Percentiles rank a stretch among this genome's conserved stretches.
These are phyloP conservation scores for Cutaneotrichosporon cutaneum DNA, from an alignment of 1,284 basidiomycete genomes.

Conservation along the genomic window DNA sequence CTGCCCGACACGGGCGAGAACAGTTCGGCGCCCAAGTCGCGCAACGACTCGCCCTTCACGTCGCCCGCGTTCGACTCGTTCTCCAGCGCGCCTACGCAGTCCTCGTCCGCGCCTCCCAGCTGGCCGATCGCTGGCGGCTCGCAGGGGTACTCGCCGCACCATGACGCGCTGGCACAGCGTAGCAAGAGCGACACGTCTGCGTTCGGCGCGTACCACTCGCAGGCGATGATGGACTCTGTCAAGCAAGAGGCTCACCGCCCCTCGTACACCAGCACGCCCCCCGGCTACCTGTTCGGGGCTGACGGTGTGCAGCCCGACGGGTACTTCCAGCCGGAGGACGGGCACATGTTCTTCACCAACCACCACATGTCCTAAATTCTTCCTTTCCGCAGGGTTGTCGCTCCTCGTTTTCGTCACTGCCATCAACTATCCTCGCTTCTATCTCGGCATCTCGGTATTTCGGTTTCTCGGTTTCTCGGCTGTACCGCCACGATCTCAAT, in stretches of 20 bases:
- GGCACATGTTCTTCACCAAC: constrained; percentile 11
- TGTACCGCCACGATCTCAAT: not conserved
- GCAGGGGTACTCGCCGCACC: not conserved
- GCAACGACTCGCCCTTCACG: constrained; percentile 2
- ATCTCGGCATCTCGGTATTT: not conserved
- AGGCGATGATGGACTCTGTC: not conserved
- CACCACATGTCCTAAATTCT: constrained; percentile 9
- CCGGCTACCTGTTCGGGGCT: not conserved
- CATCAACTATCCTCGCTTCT: not conserved
- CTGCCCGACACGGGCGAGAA: not conserved
- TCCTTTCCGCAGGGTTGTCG: constrained; percentile 6
- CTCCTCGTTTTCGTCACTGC: not conserved
- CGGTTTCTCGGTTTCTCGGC: not conserved
- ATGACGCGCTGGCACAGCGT: not conserved
- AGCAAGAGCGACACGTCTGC: constrained; percentile 3
- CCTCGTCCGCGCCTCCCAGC: not conserved
- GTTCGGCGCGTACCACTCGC: constrained; percentile 5
- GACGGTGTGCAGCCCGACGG: constrained; percentile 5
- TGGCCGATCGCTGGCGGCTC: not conserved
- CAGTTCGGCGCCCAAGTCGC: not conserved
- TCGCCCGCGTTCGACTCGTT: constrained; percentile 2
- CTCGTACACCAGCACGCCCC: not conserved
- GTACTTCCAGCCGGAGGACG: constrained; percentile 12
- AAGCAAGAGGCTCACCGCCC: not conserved
- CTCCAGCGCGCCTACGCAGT: not conserved